Percentiles rank a stretch among this genome's conserved stretches.
Evolutionary conservation across 2,329 filamentous ascomycete genomes (phyloP).

Genomic region (Nigrospora sphaerica): DNA sequence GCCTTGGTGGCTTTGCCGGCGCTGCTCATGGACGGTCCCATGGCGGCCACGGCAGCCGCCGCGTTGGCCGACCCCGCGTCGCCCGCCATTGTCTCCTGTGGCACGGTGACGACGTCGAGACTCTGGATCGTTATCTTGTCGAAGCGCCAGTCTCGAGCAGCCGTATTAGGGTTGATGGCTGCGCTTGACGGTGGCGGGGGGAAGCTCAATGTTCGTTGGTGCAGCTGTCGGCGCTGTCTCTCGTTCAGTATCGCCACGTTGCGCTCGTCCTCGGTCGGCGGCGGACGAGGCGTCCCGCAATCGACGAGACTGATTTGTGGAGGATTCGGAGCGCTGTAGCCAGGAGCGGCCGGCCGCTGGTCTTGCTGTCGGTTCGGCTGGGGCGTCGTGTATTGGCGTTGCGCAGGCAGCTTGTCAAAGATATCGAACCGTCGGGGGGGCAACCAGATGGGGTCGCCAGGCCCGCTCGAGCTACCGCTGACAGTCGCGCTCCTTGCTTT

Average conservation of each 20-base stretch:
- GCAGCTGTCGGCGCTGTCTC: slow-evolving; percentile 25
- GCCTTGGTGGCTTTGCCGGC: slow-evolving; percentile 77
- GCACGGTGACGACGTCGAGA: slow-evolving; percentile 57
- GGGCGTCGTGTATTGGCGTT: slow-evolving; percentile 24
- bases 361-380: slow-evolving; percentile 1
- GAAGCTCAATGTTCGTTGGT: slow-evolving; percentile 30
- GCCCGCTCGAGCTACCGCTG: slow-evolving; percentile 4
- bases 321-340: slow-evolving; percentile 1
- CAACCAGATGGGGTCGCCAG: slow-evolving; percentile 36
- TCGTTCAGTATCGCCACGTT: slow-evolving; percentile 31
- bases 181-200: slow-evolving; percentile 34
- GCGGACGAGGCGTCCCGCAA: slow-evolving; percentile 36
- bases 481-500: slow-evolving; percentile 5
- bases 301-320: slow-evolving; percentile 34
- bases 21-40: slow-evolving; percentile 48
- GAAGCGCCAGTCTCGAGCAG: slow-evolving; percentile 70
- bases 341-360: slow-evolving; percentile 6
- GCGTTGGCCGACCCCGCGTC: slow-evolving; percentile 31
- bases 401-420: slow-evolving; percentile 48
- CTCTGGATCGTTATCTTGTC: slow-evolving; percentile 72
- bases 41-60: slow-evolving; percentile 39
- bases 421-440: slow-evolving; percentile 41
- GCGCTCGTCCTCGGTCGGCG: slow-evolving; percentile 19
- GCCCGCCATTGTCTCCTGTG: slow-evolving; percentile 23
- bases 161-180: slow-evolving; percentile 39